These are phyloP conservation scores for Magnusiomyces suaveolens DNA, from an alignment of 1,139 yeast genomes.

Conservation along the genomic window DNA sequence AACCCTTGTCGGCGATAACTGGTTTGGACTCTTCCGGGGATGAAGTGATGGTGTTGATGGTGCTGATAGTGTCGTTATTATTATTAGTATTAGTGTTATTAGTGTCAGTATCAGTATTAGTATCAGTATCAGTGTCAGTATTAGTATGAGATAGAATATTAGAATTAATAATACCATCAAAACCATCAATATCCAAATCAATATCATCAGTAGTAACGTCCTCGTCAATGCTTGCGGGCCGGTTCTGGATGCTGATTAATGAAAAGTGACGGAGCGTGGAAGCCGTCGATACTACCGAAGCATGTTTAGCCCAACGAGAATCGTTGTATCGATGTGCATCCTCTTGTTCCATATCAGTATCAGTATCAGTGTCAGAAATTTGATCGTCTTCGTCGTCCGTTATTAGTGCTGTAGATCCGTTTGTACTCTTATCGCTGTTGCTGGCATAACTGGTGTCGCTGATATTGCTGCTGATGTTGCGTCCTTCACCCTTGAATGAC, in stretches of 20 bases:
- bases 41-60: background rate
- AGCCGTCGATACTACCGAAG: conserved; percentile 21
- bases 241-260: conserved; percentile 17
- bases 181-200: background rate
- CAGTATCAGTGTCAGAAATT: background rate
- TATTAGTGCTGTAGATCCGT: background rate
- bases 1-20: too few relatives aligned
- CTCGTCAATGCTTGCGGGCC: background rate
- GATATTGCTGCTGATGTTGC: background rate
- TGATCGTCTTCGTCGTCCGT: background rate
- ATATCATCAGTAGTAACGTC: background rate
- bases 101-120: background rate
- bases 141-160: background rate
- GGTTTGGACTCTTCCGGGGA: background rate
- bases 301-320: conserved; percentile 16
- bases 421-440: background rate
- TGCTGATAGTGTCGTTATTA: background rate
- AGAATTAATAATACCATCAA: background rate
- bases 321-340: background rate
- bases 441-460: too few relatives aligned
- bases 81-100: background rate
- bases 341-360: background rate
- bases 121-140: background rate
- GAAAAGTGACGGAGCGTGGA: conserved; percentile 22
- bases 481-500: background rate